Percentiles rank a stretch among this genome's conserved stretches.
These are phyloP conservation scores for Pulveroboletus sp. DNA, from an alignment of 768 basidiomycete species.

Conservation along the genomic window DNA sequence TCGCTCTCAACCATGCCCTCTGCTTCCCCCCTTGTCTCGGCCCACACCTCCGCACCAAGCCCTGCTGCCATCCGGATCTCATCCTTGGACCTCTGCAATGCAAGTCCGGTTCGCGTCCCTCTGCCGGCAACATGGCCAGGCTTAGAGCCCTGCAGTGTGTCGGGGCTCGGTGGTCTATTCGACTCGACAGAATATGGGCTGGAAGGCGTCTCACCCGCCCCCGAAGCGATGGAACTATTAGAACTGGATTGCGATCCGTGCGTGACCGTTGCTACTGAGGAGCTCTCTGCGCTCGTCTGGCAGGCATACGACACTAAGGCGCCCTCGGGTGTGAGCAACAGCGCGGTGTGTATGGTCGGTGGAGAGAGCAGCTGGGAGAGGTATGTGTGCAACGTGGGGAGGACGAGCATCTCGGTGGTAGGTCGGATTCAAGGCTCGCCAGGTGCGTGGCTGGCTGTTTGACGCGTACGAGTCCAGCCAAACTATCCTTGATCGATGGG, in stretches of 20 bases:
- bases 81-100: constrained; percentile 51
- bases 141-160: constrained; percentile 12
- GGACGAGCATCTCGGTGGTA: constrained; percentile 52
- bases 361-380: constrained; percentile 58
- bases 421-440: neutral
- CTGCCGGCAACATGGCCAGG: constrained; percentile 5
- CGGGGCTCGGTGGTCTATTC: constrained; percentile 1
- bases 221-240: constrained; percentile 4
- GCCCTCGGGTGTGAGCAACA: constrained; percentile 68
- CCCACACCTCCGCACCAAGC: constrained; percentile 72
- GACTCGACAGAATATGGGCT: constrained; percentile 14
- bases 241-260: constrained; percentile 7
- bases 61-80: constrained; percentile 70
- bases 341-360: constrained; percentile 63
- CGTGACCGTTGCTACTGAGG: neutral
- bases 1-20: constrained; percentile 74
- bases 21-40: constrained; percentile 54
- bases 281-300: constrained; percentile 30
- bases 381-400: constrained; percentile 61
- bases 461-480: neutral
- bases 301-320: constrained; percentile 66
- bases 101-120: constrained; percentile 4
- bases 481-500: neutral
- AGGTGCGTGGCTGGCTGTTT: too few relatives aligned
- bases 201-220: constrained; percentile 1